Percentiles rank a stretch among this genome's conserved stretches.
Evolutionary conservation across 1,139 yeast species (phyloP).

Genomic region (Saccharomyces hybrid): DNA sequence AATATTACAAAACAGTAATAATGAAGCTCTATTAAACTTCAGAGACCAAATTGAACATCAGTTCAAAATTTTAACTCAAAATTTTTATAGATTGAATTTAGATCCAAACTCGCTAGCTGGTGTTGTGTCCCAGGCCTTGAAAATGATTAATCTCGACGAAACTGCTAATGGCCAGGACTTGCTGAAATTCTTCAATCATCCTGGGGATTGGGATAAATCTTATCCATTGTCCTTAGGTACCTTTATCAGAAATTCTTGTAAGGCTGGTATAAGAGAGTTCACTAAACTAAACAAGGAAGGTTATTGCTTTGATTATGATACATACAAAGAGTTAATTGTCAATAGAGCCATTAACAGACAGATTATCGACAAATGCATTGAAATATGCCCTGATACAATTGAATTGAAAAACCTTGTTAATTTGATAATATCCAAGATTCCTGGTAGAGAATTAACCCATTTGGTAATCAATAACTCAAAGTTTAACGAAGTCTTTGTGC

Average conservation of each 20-base stretch:
- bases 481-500: constrained; percentile 15
- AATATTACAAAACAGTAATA: constrained; percentile 36
- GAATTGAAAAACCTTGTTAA: constrained; percentile 19
- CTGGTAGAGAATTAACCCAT: constrained; percentile 10
- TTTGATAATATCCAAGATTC: constrained; percentile 15
- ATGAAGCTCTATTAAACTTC: constrained; percentile 32
- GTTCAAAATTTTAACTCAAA: constrained; percentile 18
- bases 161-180: constrained; percentile 18
- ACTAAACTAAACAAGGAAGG: constrained; percentile 22
- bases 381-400: constrained; percentile 16
- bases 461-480: constrained; percentile 12
- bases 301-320: constrained; percentile 29
- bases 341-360: constrained; percentile 15
- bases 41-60: constrained; percentile 24
- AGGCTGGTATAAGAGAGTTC: constrained; percentile 24
- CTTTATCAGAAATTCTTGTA: constrained; percentile 22
- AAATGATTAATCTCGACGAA: constrained; percentile 12
- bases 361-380: constrained; percentile 17
- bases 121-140: constrained; percentile 27
- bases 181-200: constrained; percentile 21
- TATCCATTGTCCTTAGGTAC: constrained; percentile 28
- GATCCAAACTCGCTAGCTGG: constrained; percentile 21
- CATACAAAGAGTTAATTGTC: constrained; percentile 24
- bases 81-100: constrained; percentile 21
- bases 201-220: constrained; percentile 31